phyloP scores from a whole-genome alignment of 495 filamentous ascomycete species.

The Pyronema omphalodes region DNA sequence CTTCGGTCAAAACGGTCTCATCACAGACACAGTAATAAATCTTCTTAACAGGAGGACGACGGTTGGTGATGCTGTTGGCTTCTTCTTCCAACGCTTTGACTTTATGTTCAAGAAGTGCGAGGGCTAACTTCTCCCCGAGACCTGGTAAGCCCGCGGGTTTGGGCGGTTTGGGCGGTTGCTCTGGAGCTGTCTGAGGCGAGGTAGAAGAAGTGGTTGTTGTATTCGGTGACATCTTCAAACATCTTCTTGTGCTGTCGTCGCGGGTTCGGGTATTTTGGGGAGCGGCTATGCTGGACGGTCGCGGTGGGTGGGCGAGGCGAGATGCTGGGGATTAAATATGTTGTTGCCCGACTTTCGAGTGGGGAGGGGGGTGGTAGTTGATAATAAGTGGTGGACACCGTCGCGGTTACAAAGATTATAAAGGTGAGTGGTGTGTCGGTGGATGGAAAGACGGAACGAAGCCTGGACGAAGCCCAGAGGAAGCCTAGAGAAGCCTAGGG shows the following conservation, averaged over 20 bases:
- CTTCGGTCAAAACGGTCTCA: conserved; percentile 49
- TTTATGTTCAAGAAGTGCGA: conserved; percentile 25
- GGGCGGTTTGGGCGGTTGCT: neutral
- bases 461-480: no score
- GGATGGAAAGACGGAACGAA: no score
- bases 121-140: conserved; percentile 14
- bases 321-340: no score
- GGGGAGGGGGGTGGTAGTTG: no score
- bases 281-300: no score
- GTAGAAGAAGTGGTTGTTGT: neutral
- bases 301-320: no score
- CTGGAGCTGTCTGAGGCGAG: neutral
- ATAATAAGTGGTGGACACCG: no score
- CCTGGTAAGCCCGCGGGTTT: neutral
- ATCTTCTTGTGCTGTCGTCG: neutral
- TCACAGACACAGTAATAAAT: conserved; percentile 59
- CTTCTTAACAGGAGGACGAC: conserved; percentile 32
- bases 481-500: no score
- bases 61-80: conserved; percentile 18
- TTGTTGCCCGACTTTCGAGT: no score
- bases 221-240: neutral
- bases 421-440: no score
- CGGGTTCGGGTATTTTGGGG: no score
- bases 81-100: conserved; percentile 30
- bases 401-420: no score